These are phyloP conservation scores for Craterostigma plantagineum DNA, from an alignment of 257 asterid genomes.

Conservation along the genomic window DNA sequence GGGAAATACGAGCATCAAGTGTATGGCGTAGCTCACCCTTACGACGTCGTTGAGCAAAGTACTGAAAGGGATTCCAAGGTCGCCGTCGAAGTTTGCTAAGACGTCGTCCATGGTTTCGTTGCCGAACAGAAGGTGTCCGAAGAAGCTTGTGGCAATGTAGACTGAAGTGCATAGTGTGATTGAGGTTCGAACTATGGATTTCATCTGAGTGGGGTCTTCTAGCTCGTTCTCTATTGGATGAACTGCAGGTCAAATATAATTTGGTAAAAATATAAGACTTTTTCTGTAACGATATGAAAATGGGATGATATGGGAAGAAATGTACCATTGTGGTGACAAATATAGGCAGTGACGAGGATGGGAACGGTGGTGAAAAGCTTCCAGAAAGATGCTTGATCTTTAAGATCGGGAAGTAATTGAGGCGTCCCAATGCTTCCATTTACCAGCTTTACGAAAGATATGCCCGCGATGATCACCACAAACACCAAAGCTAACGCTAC, in stretches of 20 bases:
- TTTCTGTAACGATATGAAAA: too few relatives aligned
- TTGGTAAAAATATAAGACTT: too few relatives aligned
- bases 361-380: conserved; percentile 91
- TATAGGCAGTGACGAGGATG: conserved; percentile 87
- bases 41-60: conserved; percentile 66
- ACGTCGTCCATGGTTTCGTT: conserved; percentile 91
- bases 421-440: conserved; percentile 64
- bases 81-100: conserved; percentile 73
- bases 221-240: conserved; percentile 92
- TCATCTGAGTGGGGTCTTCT: conserved; percentile 57
- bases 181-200: conserved; percentile 63
- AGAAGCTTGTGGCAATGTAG: conserved; percentile 74
- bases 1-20: conserved; percentile 96
- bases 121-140: conserved; percentile 84
- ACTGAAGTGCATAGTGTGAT: conserved; percentile 74
- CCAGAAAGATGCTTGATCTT: conserved; percentile 41
- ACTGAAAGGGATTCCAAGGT: conserved; percentile 84
- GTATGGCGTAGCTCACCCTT: conserved; percentile 93
- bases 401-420: conserved; percentile 55
- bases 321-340: conserved; percentile 90
- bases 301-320: too few relatives aligned
- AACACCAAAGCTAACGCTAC: conserved; percentile 92
- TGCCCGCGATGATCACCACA: conserved; percentile 70
- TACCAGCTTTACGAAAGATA: conserved; percentile 60
- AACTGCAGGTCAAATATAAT: conserved; percentile 25